Evolutionary conservation across 1,284 basidiomycete genomes (phyloP).

Genomic region (Inonotus hispidus): DNA sequence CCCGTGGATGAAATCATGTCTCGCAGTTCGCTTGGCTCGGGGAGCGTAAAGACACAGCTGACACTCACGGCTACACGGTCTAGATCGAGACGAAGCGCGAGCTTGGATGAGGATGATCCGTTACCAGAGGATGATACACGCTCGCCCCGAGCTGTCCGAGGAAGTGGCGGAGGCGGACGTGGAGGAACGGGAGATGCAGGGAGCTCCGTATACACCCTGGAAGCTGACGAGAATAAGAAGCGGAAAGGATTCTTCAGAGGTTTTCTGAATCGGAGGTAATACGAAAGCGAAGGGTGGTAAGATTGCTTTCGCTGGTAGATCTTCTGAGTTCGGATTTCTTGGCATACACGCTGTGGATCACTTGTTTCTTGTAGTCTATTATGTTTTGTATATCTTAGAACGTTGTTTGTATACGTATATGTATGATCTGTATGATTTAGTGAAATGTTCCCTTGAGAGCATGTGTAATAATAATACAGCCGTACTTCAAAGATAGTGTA

Average conservation of each 20-base stretch:
- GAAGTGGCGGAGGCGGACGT: neutral
- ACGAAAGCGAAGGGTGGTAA: no score
- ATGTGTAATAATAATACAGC: constrained; percentile 1
- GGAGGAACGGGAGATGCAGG: neutral
- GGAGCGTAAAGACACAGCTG: neutral
- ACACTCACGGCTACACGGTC: neutral
- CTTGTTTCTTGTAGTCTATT: neutral
- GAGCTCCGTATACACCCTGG: neutral
- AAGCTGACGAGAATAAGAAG: constrained; percentile 9
- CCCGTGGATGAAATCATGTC: constrained; percentile 3
- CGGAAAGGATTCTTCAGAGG: constrained; percentile 7
- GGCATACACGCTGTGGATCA: neutral
- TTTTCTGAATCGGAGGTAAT: constrained; percentile 6
- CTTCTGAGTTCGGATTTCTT: neutral
- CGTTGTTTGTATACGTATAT: neutral
- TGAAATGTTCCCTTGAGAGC: neutral
- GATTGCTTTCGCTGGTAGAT: no score
- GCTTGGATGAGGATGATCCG: constrained; percentile 6
- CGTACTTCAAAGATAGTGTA: neutral
- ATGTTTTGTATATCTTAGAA: neutral
- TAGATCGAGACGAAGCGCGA: constrained; percentile 17
- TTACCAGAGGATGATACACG: no score
- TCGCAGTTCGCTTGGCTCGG: neutral
- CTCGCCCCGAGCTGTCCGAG: neutral
- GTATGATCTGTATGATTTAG: neutral